phyloP scores from a whole-genome alignment of 228 moss, liverwort and hornwort genomes.

The Sphagnum magellanicum region DNA sequence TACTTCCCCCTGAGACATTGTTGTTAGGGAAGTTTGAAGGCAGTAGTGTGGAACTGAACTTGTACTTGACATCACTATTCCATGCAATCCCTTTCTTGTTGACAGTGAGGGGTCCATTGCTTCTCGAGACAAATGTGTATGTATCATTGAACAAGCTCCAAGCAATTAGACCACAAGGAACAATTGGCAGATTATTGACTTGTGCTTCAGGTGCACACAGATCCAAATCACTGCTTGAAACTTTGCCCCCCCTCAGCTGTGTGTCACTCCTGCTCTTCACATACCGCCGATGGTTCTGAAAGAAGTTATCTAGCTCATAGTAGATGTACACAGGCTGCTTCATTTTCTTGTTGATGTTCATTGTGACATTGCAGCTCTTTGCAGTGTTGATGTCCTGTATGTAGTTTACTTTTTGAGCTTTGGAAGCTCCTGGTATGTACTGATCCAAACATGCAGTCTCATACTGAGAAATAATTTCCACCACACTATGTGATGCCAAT shows the following conservation, averaged over 20 bases:
- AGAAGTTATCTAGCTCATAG: constrained; percentile 26
- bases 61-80: constrained; percentile 12
- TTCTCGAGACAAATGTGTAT: background rate
- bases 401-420: constrained; percentile 2
- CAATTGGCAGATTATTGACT: background rate
- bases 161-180: constrained; percentile 25
- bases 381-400: constrained; percentile 6
- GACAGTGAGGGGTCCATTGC: background rate
- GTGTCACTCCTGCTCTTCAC: constrained; percentile 20
- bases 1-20: background rate
- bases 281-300: constrained; percentile 24
- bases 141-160: constrained; percentile 31
- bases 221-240: background rate
- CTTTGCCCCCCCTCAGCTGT: constrained; percentile 10
- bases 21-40: constrained; percentile 16
- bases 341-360: constrained; percentile 10
- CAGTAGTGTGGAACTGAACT: background rate
- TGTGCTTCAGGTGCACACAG: constrained; percentile 16
- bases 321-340: constrained; percentile 17
- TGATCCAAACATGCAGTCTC: constrained; percentile 2
- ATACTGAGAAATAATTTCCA: constrained; percentile 14
- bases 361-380: constrained; percentile 7
- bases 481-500: constrained; percentile 12
- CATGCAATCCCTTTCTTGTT: constrained; percentile 18
- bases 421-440: background rate